phyloP scores from a whole-genome alignment of 768 basidiomycete genomes.

The Pleurotus tuber-regium region DNA sequence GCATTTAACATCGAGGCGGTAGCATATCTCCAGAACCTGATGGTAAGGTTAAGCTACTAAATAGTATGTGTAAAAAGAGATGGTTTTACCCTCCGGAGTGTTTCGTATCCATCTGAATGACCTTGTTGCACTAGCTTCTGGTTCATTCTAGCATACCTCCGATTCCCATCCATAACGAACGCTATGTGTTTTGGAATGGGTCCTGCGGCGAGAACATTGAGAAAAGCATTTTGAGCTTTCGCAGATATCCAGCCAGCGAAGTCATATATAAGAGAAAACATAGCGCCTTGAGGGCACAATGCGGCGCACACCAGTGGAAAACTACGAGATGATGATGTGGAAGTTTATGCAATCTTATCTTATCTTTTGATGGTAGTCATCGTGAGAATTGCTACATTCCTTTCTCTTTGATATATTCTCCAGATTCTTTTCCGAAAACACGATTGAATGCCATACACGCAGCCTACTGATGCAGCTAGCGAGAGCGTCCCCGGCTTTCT shows the following conservation, averaged over 20 bases:
- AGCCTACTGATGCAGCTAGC: no score
- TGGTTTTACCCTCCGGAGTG: constrained; percentile 68
- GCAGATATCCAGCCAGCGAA: constrained; percentile 28
- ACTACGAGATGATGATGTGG: no score
- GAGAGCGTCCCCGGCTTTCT: no score
- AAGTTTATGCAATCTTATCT: no score
- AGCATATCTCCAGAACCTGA: constrained; percentile 84
- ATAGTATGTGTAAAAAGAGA: not conserved
- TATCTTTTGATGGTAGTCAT: no score
- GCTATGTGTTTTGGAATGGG: constrained; percentile 90
- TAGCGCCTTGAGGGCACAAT: no score
- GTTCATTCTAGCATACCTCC: constrained; percentile 77
- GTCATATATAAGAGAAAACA: no score
- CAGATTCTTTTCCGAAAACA: no score
- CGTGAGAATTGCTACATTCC: no score
- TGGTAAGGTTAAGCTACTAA: not conserved
- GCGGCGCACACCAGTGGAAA: no score
- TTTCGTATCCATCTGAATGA: constrained; percentile 81
- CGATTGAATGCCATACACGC: no score
- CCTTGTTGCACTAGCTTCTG: constrained; percentile 71
- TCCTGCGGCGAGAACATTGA: constrained; percentile 71
- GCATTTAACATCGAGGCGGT: constrained; percentile 73
- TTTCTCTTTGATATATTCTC: no score
- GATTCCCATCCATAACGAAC: constrained; percentile 97
- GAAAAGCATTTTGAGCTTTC: constrained; percentile 44